A percentile compares a stretch with the other conserved stretches of the same genome.
phyloP scores from a whole-genome alignment of 2,329 filamentous ascomycete species.

The Harringtonia aguacate region DNA sequence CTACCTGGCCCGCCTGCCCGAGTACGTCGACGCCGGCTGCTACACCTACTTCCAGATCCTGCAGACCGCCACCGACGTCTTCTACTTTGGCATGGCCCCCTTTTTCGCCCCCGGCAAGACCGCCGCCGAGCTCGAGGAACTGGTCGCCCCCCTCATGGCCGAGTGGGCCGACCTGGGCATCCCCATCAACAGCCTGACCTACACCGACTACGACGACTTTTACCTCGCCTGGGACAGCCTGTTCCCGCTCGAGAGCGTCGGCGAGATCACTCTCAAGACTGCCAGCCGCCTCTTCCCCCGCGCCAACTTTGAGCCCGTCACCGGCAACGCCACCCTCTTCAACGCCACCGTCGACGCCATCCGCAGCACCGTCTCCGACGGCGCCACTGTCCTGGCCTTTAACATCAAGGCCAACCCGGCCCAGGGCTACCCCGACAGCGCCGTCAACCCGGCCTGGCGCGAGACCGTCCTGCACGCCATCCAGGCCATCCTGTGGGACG shows the following conservation, averaged over 20 bases:
- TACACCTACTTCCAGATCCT: constrained; percentile 21
- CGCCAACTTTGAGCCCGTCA: constrained; percentile 16
- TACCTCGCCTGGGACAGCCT: constrained; percentile 33
- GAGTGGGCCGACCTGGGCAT: constrained; percentile 16
- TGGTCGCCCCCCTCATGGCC: constrained; percentile 14
- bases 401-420: constrained; percentile 22
- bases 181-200: constrained; percentile 8
- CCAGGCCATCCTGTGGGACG: constrained; percentile 16
- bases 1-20: constrained; percentile 18
- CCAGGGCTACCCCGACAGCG: constrained; percentile 22
- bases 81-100: constrained; percentile 17
- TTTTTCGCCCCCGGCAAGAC: constrained; percentile 15
- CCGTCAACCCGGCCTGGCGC: constrained; percentile 39
- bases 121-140: constrained; percentile 11
- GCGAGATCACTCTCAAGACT: constrained; percentile 11
- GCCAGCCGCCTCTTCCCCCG: constrained; percentile 19
- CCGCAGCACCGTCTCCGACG: constrained; percentile 26
- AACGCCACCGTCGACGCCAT: constrained; percentile 18
- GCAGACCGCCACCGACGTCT: constrained; percentile 10
- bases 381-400: constrained; percentile 29
- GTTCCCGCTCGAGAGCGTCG: constrained; percentile 26
- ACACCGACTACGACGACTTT: constrained; percentile 23
- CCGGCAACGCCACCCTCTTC: constrained; percentile 22
- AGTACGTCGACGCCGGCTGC: constrained; percentile 16
- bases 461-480: constrained; percentile 26